Evolutionary conservation across 768 basidiomycete genomes (phyloP), one percentile per base, ranked within the genome.

Genomic region (Clavulina sp.): DNA sequence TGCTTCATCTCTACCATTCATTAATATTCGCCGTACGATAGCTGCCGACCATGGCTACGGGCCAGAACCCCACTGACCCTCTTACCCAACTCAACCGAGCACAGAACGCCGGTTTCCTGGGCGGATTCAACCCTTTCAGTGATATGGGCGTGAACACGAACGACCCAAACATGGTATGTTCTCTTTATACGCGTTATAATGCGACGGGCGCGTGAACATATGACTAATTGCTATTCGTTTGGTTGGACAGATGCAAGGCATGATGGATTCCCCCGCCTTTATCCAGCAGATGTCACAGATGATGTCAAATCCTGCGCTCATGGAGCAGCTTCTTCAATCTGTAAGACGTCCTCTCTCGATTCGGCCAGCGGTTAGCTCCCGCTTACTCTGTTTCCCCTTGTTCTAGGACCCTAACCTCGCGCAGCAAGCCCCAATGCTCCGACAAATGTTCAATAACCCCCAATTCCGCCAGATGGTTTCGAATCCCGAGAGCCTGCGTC

Each of bases 101-200:
- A 60, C 66, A 76, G 64, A 84, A 80, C 0, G 85, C 80, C 57
- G 87, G 86, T 1, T 69, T 75, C 18, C 76, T 86, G 76, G 82
- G 82, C 0, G 83, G 84, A 4, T 70, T 92, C 62, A 96, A 97
- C 60, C 93, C 95, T 0, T 97, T 99, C 60, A 73, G 81, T 0
- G 82, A 81, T 3, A 78, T 93, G 76, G 93, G 92, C 1, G 48
- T 93, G 41, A 99, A 99, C 61, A 71, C 75, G 3, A 86, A 85
- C 58, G 93, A 96, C 63, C 92, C 92, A 0, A 95, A 96, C 63
- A 85, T 93, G 78, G 88, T 87, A 54, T 57, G 76, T 67, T 21
- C 26, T 16, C 4, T 19, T 30, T 9, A 13, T 7, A 44, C 21
- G 13, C 21, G 36, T 38, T 13, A 13, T 13, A 40, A 49, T 23